Base-by-base conservation (phyloP, 2,329 filamentous ascomycete species). In the Aspergillus fumigatiaffinis region DNA sequence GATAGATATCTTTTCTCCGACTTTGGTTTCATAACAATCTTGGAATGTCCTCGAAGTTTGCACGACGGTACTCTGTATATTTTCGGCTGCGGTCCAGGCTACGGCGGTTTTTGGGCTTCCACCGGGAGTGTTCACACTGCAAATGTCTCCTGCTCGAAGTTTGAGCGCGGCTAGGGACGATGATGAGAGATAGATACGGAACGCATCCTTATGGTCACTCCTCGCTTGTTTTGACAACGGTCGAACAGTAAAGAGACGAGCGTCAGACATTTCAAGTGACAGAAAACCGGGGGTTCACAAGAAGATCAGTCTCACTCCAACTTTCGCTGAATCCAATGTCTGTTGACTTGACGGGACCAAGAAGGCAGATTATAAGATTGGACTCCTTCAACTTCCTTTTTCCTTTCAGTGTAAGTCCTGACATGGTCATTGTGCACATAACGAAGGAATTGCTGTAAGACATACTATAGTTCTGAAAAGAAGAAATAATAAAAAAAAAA, bases 1-100 rank as follows among this genome's bases (percentile, higher is more conserved):
- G 25, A 92, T 82, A 7, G 81, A 80, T 50, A 95, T 78, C 52
- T 85, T 82, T 51, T 92, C 89, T 17, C 86, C 86, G 3, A 94
- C 78, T 59, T 88, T 87, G 64, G 96, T 83, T 1, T 84, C 85
- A 63, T 89, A 89, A 6, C 85, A 82, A 38, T 89, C 87, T 60
- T 90, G 87, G 54, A 95, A 84, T 5, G 85, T 80, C 60, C 90
- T 87, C 23, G 90, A 87, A 77, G 90, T 84, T 79, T 92, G 82
- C 51, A 89, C 79, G 56, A 91, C 80, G 60, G 87, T 83, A 63
- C 84, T 85, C 67, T 86, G 83, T 63, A 91, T 78, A 66, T 87
- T 86, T 70, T 87, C 78, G 5, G 79, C 69, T 3, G 84, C 82
- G 44, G 79, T 75, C 86, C 86, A 89, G 10, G 83, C 85, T 64